Base-by-base conservation (phyloP, 2,329 filamentous ascomycete genomes). In the Mycogone perniciosa region DNA sequence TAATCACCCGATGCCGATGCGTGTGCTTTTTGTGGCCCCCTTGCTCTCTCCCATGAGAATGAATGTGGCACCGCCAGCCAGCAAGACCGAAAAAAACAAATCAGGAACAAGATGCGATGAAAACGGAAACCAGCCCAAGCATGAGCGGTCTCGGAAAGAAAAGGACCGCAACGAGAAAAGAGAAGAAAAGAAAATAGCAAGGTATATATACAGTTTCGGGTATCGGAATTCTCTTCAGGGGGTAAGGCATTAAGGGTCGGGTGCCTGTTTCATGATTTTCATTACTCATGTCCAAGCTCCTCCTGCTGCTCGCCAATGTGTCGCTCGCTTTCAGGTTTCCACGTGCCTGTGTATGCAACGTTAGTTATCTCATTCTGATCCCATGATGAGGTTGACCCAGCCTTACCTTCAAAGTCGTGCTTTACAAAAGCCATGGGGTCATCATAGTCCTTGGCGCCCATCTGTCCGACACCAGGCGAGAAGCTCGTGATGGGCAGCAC, bases 391-490 rank as follows among this genome's bases (percentile, higher is more conserved):
- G 7, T 2, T 38, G 38, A 26, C 50, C 31, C 31, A 34, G 6
- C 27, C 78, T 59, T 73, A 95, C 92, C 93, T 75, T 95, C 89
- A 67, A 99, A 99, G 50, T 90, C 85, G 71, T 99, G 93, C 72
- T 93, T 91, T 54, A 99, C 93, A 75, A 95, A 97, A 2, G 93
- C 93, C 89, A 96, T 92, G 1, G 90, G 89, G 65, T 97, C 86
- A 59, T 96, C 89, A 39, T 84, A 79, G 56, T 95, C 90, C 62
- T 85, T 85, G 42, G 93, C 88, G 9, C 88, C 88, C 90, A 96
- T 97, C 66, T 96, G 90, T 60, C 84, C 81, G 41, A 97, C 89
- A 29, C 93, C 93, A 0, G 93, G 93, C 62, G 90, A 96, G 75
- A 99, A 99, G 69, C 90, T 92, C 6, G 93, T 99, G 62, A 99